Conservation (phyloP, 768 basidiomycete species). For the Cystobasidiopsis lactophilus region DNA sequence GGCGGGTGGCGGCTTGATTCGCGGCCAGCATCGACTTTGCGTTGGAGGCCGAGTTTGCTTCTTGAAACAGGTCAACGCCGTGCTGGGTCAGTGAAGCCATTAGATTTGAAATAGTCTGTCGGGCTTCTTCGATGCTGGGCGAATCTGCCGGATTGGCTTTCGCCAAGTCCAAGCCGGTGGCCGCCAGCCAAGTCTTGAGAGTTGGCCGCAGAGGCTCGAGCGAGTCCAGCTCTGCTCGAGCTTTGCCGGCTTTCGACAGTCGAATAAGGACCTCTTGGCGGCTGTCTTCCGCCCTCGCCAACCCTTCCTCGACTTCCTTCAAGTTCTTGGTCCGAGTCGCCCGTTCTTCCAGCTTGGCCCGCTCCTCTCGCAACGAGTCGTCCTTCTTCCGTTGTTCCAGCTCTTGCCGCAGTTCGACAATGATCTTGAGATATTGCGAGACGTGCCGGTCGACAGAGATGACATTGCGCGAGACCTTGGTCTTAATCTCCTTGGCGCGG, state of each 20-base stretch:
- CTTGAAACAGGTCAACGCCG: neutral
- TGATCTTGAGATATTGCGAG: conserved; percentile 41
- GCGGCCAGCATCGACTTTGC: neutral
- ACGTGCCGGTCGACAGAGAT: conserved; percentile 89
- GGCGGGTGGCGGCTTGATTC: neutral
- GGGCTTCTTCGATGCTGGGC: too few species aligned
- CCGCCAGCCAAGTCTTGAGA: neutral
- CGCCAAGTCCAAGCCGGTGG: neutral
- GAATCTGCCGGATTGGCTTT: neutral
- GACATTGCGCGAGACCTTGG: conserved; percentile 82
- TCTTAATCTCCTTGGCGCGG: conserved; percentile 93
- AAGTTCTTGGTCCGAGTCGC: neutral
- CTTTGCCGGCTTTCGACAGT: neutral
- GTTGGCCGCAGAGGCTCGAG: neutral
- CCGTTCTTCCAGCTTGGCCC: conserved; percentile 1
- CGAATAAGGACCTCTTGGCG: neutral
- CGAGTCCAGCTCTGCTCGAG: neutral
- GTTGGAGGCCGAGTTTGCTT: neutral
- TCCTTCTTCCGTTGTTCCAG: conserved; percentile 2
- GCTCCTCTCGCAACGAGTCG: conserved; percentile 1
- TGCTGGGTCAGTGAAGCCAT: neutral
- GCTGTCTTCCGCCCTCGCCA: conserved; percentile 1
- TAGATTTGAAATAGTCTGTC: neutral
- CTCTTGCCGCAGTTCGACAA: conserved; percentile 12
- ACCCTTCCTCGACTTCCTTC: conserved; percentile 4